phyloP scores from a whole-genome alignment of 768 basidiomycete species.

The Coprinopsis strossmayeri region DNA sequence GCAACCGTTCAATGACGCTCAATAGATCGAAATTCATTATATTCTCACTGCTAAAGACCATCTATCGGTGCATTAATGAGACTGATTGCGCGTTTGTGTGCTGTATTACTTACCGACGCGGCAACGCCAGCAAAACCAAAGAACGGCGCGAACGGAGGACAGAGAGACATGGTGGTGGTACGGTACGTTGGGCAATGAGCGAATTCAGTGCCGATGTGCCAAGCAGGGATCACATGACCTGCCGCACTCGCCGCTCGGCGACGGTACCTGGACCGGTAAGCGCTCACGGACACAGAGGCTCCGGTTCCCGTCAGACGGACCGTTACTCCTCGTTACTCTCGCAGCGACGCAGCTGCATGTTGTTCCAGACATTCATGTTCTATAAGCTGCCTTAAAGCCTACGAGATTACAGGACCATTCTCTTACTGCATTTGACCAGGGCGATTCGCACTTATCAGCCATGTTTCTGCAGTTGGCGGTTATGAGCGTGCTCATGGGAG shows the following conservation, averaged over 20 bases:
- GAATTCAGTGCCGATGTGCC: too few relatives aligned
- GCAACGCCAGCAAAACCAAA: constrained; percentile 97
- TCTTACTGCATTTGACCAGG: too few relatives aligned
- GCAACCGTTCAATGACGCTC: constrained; percentile 8
- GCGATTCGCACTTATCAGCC: too few relatives aligned
- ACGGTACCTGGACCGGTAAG: neutral
- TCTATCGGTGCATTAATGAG: constrained; percentile 39
- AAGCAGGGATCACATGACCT: too few relatives aligned
- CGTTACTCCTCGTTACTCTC: too few relatives aligned
- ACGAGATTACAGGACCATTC: too few relatives aligned
- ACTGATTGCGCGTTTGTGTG: neutral
- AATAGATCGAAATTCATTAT: neutral
- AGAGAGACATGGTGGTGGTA: constrained; percentile 50
- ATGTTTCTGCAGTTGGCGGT: constrained; percentile 29
- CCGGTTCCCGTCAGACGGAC: too few relatives aligned
- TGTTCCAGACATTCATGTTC: too few relatives aligned
- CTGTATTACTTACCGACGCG: constrained; percentile 59
- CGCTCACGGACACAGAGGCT: too few relatives aligned
- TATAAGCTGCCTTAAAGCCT: too few relatives aligned
- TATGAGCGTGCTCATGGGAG: constrained; percentile 59
- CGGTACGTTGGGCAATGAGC: constrained; percentile 3
- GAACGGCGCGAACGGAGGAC: constrained; percentile 95
- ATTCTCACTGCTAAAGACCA: constrained; percentile 89
- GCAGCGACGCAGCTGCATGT: too few relatives aligned
- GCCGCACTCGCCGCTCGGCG: too few relatives aligned